Evolutionary conservation across 2,329 filamentous ascomycete species (phyloP), one percentile per base, ranked within the genome.

Genomic region (Diaporthe australafricana): DNA sequence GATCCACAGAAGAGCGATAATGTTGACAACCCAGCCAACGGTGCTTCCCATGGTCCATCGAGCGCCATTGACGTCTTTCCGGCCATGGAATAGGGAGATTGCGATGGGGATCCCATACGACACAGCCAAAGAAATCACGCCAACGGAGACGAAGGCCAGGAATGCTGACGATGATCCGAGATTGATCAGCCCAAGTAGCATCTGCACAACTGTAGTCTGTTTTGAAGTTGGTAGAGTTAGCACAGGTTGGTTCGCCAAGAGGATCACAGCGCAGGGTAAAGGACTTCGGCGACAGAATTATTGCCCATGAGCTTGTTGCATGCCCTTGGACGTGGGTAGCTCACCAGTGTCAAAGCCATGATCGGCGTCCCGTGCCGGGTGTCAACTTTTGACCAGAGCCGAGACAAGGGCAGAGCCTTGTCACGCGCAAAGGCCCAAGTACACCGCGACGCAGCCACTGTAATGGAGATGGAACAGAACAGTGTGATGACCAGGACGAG

Each of bases 391-490:
- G 84, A 84, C 85, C 87, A 89, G n/a, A 83, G 70, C 4, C 78
- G 75, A 6, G 85, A 85, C 9, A 87, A 80, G 3, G 88, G 88
- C 56, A 90, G 87, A 53, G 87, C 88, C 50, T 85, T 85, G 75
- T 90, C 88, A 73, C 88, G 85, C 45, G 88, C 89, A 75, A 93
- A 91, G 9, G 90, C 91, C 83, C 91, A 89, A 1, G 89, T 91
- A 79, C 90, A 91, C 47, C 91, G 88, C 47, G 90, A 92, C 0
- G 91, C 87, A 5, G 91, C 89, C 14, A 92, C 91, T 4, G 91
- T 91, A 78, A 92, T 91, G 27, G 89, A 90, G 52, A 92, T 89
- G 65, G 87, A 88, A 77, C 88, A 90, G 77, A 90, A 85, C 55
- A 90, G 78, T 22, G 86, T 88, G 69, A 90, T 85, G 45, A 90